Evolutionary conservation across 2,329 filamentous ascomycete genomes (phyloP).

Genomic region (Chalaropsis ovoidea): DNA sequence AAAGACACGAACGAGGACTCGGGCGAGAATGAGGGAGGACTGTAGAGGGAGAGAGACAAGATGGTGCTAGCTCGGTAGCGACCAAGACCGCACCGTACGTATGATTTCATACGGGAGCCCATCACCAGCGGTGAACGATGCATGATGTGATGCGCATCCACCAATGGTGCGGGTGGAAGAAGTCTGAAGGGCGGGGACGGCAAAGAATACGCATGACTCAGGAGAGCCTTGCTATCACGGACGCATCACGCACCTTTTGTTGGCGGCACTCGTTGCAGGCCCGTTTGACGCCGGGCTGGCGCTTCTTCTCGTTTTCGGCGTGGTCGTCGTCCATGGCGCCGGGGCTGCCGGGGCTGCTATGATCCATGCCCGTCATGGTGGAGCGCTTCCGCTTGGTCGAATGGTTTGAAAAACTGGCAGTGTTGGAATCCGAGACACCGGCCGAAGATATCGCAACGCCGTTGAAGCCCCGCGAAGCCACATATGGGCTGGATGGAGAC

Average conservation of each 20-base stretch:
- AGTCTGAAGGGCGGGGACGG: no score
- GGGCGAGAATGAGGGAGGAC: neutral
- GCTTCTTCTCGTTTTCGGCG: conserved; percentile 48
- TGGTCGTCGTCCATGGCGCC: conserved; percentile 49
- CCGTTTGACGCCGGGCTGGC: conserved; percentile 61
- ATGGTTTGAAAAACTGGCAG: conserved; percentile 36
- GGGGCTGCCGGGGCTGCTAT: conserved; percentile 50
- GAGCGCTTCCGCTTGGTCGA: conserved; percentile 54
- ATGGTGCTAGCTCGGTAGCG: neutral
- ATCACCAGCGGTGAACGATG: no score
- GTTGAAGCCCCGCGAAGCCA: conserved; percentile 18
- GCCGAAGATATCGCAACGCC: conserved; percentile 29
- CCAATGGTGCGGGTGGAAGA: no score
- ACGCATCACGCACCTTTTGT: conserved; percentile 58
- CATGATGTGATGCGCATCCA: no score
- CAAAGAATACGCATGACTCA: conserved; percentile 25
- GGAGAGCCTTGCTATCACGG: neutral
- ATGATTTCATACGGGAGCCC: neutral
- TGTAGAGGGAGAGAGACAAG: neutral
- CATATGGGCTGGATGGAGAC: conserved; percentile 19
- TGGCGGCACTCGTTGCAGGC: conserved; percentile 79
- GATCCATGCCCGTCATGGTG: conserved; percentile 41
- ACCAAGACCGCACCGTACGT: neutral
- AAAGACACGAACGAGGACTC: neutral
- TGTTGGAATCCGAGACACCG: conserved; percentile 39